Conservation (phyloP, 345 rosid species). For the Microthlaspi erraticum region DNA sequence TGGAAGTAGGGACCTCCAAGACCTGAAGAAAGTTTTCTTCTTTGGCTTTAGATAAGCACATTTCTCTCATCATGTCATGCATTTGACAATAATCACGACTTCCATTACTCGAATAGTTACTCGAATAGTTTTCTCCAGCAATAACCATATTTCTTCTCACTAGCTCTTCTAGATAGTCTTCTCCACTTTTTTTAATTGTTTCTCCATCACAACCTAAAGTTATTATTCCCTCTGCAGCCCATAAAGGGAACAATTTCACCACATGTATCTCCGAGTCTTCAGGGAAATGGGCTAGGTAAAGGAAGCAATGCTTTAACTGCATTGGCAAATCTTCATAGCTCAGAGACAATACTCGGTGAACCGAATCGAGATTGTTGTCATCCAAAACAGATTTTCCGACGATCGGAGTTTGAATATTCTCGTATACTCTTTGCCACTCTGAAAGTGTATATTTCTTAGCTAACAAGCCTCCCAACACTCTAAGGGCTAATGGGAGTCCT, state of each 20-base stretch:
- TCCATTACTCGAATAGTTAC: too few species aligned
- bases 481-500: background rate
- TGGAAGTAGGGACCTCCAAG: background rate
- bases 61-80: background rate
- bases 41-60: too few species aligned
- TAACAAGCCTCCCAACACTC: slow-evolving; percentile 5
- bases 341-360: too few species aligned
- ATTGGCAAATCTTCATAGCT: background rate
- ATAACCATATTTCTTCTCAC: background rate
- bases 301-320: slow-evolving; percentile 15
- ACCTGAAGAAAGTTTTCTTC: too few species aligned
- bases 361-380: too few species aligned
- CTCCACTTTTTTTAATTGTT: background rate
- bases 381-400: background rate
- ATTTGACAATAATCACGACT: background rate
- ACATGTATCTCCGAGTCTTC: slow-evolving; percentile 36
- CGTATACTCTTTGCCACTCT: background rate
- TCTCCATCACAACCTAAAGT: slow-evolving; percentile 3
- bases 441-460: background rate
- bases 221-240: slow-evolving; percentile 51
- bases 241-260: slow-evolving; percentile 30
- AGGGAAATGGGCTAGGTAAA: slow-evolving; percentile 8
- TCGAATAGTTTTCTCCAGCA: rapidly evolving
- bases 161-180: background rate
- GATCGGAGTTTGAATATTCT: background rate